Evolutionary conservation across 371 early-diverging fungal species (phyloP).

Genomic region (Lichtheimia ramosa): DNA sequence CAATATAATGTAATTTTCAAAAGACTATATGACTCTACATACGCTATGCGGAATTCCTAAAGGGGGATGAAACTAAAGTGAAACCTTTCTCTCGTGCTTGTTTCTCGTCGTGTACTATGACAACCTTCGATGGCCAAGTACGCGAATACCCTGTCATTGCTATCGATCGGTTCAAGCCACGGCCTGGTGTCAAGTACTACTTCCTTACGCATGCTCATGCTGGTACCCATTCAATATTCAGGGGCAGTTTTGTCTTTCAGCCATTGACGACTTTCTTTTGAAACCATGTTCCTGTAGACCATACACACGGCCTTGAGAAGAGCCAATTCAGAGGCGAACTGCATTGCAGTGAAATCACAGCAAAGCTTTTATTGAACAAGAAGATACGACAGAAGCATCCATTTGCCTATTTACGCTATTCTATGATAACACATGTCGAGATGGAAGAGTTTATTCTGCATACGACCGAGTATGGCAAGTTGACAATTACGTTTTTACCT

Average conservation of each 20-base stretch:
- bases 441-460: slow-evolving; percentile 10
- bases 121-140: slow-evolving; percentile 45
- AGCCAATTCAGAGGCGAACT: slow-evolving; percentile 22
- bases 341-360: slow-evolving; percentile 39
- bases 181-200: slow-evolving; percentile 26
- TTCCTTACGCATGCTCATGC: slow-evolving; percentile 45
- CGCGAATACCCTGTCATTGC: slow-evolving; percentile 43
- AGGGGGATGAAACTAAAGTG: no score
- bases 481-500: slow-evolving; percentile 28
- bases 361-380: slow-evolving; percentile 28
- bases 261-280: no score
- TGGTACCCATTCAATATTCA: slow-evolving; percentile 7
- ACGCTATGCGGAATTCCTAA: no score
- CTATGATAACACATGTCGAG: slow-evolving; percentile 21
- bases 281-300: slow-evolving; percentile 19
- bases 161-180: slow-evolving; percentile 37
- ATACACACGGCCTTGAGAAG: slow-evolving; percentile 27
- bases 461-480: slow-evolving; percentile 23
- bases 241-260: not conserved
- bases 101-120: slow-evolving; percentile 17
- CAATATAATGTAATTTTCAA: no score
- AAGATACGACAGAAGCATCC: slow-evolving; percentile 2
- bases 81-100: no score
- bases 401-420: slow-evolving; percentile 22
- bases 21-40: no score